These are phyloP conservation scores for Raddia guianensis DNA, from an alignment of 176 grass and related monocot genomes.

Conservation along the genomic window DNA sequence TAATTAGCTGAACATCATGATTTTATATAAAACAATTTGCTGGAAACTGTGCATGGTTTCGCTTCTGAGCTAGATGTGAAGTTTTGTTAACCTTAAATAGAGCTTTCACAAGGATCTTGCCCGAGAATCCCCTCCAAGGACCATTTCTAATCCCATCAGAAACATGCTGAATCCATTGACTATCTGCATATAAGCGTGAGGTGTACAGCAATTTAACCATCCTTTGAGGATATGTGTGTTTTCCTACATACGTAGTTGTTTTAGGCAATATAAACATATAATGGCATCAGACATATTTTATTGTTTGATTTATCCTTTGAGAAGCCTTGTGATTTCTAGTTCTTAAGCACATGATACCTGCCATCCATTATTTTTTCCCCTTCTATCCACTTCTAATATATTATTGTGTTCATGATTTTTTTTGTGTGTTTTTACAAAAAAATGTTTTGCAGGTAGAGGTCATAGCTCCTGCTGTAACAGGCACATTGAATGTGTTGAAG, in stretches of 20 bases:
- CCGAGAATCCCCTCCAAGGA: neutral
- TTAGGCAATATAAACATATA: neutral
- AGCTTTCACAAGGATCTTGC: neutral
- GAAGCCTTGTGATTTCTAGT: too few relatives aligned
- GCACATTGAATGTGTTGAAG: slow-evolving; percentile 78
- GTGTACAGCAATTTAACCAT: neutral
- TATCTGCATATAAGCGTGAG: too few relatives aligned
- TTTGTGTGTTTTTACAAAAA: too few relatives aligned
- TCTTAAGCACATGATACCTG: too few relatives aligned
- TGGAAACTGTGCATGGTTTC: neutral
- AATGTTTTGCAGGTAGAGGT: slow-evolving; percentile 52
- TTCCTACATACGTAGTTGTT: neutral
- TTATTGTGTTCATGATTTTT: neutral
- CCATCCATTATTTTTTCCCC: too few relatives aligned
- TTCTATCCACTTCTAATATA: too few relatives aligned
- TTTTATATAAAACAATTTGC: neutral
- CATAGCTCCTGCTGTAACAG: slow-evolving; percentile 69
- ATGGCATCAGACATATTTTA: neutral
- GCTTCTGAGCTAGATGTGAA: neutral
- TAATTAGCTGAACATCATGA: neutral
- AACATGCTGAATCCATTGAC: neutral
- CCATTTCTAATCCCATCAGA: neutral
- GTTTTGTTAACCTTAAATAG: neutral
- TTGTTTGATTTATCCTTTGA: neutral
- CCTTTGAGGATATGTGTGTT: neutral